Evolutionary conservation across 2,329 filamentous ascomycete genomes (phyloP), one percentile per base, ranked within the genome.

Genomic region (Verticillium alfalfae): DNA sequence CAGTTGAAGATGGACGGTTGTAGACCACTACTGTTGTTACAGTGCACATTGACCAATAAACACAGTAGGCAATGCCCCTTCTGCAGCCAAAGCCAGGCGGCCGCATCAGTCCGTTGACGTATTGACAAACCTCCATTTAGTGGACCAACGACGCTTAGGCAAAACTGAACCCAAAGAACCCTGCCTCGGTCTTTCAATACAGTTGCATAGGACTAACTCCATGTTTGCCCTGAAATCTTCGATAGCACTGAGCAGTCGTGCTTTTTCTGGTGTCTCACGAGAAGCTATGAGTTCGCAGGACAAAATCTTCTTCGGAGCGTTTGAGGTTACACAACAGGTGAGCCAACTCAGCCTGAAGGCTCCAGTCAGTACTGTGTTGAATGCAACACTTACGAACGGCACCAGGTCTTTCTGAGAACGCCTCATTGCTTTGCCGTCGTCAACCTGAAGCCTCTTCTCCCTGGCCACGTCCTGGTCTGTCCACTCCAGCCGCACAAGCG

Each of bases 381-480:
- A 31, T 3, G n/a, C 31, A 36, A 12, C n/a, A 16, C 18, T 26
- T 37, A n/a, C 58, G 61, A 54, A 67, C 41, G 56, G 18, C 1
- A 52, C 36, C 67, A 97, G 90, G 92, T 97, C 79, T 98, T 98
- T 80, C 86, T 96, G 75, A 81, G 82, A 66, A 96, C 93, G 1
- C 82, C 85, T 0, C 83, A 90, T 69, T 91, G 89, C 68, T 97
- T 93, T 78, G 93, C 92, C 60, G 83, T 98, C 65, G 93, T 98
- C 62, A 99, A 99, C 78, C 86, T 98, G 73, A 97, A 97, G 77
- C 95, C 95, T 31, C 85, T 99, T 41, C 84, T 97, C 1, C 93
- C 93, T 0, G 95, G 95, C 62, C 95, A 99, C 78, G 89, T 98
- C 64, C 90, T 99, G 37, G 85, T 99, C 64, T 97, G 91, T 67